phyloP scores from a whole-genome alignment of 2,329 filamentous ascomycete genomes.

The Grosmannia penicillata region DNA sequence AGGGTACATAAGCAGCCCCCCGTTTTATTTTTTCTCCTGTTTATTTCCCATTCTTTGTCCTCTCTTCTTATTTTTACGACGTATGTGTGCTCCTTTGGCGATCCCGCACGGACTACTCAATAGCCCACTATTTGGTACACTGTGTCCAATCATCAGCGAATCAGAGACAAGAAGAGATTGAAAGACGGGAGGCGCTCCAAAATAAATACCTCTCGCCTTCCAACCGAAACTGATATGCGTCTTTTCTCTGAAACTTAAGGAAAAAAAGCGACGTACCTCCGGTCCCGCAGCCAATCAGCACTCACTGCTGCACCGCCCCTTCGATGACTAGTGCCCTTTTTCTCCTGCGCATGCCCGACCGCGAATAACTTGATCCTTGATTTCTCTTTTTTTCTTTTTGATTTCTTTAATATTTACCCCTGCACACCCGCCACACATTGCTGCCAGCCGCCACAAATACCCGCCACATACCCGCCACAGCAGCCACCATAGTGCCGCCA shows the following conservation, averaged over 20 bases:
- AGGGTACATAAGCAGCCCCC: conserved; percentile 8
- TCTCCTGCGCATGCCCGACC: neutral
- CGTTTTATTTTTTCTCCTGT: conserved; percentile 4
- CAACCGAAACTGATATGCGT: conserved; percentile 19
- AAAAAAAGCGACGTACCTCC: conserved; percentile 11
- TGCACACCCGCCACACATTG: conserved; percentile 4
- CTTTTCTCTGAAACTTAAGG: conserved; percentile 16
- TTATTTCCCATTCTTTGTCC: conserved; percentile 3
- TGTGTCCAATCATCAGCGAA: conserved; percentile 13
- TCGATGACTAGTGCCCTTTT: conserved; percentile 4
- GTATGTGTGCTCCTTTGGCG: conserved; percentile 1
- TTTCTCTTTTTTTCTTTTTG: conserved; percentile 18
- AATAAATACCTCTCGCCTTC: conserved; percentile 23
- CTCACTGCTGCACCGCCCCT: neutral
- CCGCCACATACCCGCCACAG: neutral
- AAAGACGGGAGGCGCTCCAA: conserved; percentile 11
- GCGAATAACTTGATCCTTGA: conserved; percentile 7
- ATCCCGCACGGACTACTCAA: conserved; percentile 6
- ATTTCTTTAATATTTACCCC: neutral
- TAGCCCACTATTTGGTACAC: neutral
- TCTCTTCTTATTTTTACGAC: conserved; percentile 2
- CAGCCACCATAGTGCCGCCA: conserved; percentile 6
- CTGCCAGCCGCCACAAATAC: conserved; percentile 6
- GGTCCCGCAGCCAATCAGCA: conserved; percentile 9
- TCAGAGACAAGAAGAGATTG: conserved; percentile 17